phyloP scores from a whole-genome alignment of 2,329 filamentous ascomycete species.

The Penicillium sp. region DNA sequence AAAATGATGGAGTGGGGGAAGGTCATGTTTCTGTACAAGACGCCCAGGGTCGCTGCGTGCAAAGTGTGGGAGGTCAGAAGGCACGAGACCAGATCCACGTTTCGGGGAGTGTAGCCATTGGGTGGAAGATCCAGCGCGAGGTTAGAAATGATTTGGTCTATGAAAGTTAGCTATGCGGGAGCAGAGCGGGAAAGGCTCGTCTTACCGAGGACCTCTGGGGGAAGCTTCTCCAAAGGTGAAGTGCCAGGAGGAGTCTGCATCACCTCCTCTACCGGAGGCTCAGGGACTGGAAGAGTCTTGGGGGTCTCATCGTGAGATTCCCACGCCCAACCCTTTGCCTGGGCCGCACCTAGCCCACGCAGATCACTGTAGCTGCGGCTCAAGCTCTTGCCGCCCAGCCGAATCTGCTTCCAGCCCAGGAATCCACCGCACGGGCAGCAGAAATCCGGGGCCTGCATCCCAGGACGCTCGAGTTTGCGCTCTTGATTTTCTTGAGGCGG shows the following conservation, averaged over 20 bases:
- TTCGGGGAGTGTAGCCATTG: conserved; percentile 74
- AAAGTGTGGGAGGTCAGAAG: conserved; percentile 74
- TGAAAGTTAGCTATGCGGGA: conserved; percentile 4
- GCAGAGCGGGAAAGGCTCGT: background rate
- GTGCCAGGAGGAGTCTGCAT: conserved; percentile 28
- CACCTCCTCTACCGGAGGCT: conserved; percentile 21
- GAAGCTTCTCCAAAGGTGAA: conserved; percentile 67
- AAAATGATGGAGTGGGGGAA: conserved; percentile 83
- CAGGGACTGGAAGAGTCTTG: conserved; percentile 13
- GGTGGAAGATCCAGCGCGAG: conserved; percentile 72
- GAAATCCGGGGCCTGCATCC: conserved; percentile 43
- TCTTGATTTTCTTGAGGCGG: conserved; percentile 23
- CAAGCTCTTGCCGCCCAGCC: conserved; percentile 43
- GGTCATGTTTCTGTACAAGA: conserved; percentile 76
- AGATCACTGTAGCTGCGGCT: conserved; percentile 49
- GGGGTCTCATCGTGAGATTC: conserved; percentile 34
- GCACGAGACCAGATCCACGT: conserved; percentile 75
- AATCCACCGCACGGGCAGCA: conserved; percentile 50
- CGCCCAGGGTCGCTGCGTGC: conserved; percentile 70
- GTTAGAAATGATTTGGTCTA: conserved; percentile 73
- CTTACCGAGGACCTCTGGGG: conserved; percentile 71
- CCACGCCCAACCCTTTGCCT: conserved; percentile 46
- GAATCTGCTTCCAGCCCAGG: conserved; percentile 48
- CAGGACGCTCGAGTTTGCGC: conserved; percentile 22
- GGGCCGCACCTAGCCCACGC: conserved; percentile 35